These are phyloP conservation scores for Penicillium nucicola DNA, from an alignment of 495 filamentous ascomycete species.

Conservation along the genomic window DNA sequence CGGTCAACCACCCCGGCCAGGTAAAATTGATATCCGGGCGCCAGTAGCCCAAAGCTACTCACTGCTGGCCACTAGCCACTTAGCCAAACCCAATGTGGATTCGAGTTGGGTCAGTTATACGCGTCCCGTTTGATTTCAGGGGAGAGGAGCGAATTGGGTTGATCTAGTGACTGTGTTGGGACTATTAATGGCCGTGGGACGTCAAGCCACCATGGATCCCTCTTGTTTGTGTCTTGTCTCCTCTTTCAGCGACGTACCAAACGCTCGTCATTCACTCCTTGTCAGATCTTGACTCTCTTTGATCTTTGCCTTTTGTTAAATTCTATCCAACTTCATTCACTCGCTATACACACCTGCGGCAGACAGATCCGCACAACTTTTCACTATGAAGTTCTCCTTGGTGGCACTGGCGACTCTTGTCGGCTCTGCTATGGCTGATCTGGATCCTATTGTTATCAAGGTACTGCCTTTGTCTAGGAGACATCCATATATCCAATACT, in stretches of 20 bases:
- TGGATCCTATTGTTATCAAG: constrained; percentile 72
- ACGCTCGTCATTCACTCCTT: constrained; percentile 15
- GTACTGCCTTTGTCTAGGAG: constrained; percentile 27
- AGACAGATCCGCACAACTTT: neutral
- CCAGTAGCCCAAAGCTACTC: constrained; percentile 1
- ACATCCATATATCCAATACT: constrained; percentile 1
- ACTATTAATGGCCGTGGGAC: constrained; percentile 20
- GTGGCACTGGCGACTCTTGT: constrained; percentile 46
- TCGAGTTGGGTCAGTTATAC: constrained; percentile 16
- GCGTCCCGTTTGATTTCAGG: constrained; percentile 21
- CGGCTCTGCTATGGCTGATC: constrained; percentile 50
- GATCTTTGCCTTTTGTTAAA: constrained; percentile 8
- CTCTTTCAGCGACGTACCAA: constrained; percentile 1
- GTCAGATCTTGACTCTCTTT: neutral
- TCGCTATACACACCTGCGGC: constrained; percentile 15
- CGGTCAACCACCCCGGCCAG: constrained; percentile 13
- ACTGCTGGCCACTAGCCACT: neutral
- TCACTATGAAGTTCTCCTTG: constrained; percentile 43
- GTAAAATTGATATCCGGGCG: constrained; percentile 16
- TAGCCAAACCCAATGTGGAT: constrained; percentile 6
- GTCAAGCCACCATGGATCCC: constrained; percentile 10
- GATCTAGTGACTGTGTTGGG: neutral
- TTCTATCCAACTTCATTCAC: constrained; percentile 10
- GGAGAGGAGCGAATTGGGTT: constrained; percentile 16
- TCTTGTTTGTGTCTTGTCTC: neutral